A percentile compares a stretch with the other conserved stretches of the same genome.
Conservation (phyloP, 2,329 filamentous ascomycete genomes). For the Trichophyton equinum region DNA sequence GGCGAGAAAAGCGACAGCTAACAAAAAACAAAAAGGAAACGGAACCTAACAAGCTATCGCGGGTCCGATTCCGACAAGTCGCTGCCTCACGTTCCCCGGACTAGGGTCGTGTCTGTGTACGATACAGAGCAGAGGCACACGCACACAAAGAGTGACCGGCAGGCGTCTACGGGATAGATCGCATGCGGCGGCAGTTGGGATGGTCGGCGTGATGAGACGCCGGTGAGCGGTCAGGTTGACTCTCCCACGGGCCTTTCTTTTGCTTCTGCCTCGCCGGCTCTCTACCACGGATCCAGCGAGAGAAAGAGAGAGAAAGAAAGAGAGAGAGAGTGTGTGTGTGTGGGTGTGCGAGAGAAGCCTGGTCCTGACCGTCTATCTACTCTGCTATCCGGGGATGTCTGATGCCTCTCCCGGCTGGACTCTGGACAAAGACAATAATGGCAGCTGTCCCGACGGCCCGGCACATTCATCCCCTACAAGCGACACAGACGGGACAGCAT, state of each 20-base stretch:
- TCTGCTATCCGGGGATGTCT: background rate
- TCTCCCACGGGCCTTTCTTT: background rate
- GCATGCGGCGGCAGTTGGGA: background rate
- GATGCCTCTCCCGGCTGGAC: background rate
- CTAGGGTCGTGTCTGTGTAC: background rate
- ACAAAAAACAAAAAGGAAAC: background rate
- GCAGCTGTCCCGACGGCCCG: background rate
- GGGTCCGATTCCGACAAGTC: slow-evolving; percentile 2
- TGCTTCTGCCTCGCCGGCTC: background rate
- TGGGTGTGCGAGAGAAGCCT: too few species aligned
- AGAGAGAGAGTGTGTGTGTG: too few species aligned
- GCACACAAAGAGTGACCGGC: background rate
- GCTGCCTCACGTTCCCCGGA: background rate
- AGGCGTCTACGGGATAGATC: background rate
- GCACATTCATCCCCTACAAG: background rate
- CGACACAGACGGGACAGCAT: background rate
- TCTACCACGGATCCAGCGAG: background rate
- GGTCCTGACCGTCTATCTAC: background rate
- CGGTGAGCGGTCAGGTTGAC: slow-evolving; percentile 3
- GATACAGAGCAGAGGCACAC: background rate
- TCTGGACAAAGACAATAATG: background rate
- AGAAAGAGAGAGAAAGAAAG: too few species aligned
- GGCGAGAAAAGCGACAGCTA: background rate
- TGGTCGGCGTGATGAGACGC: background rate
- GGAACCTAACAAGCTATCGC: background rate